phyloP scores from a whole-genome alignment of 2,329 filamentous ascomycete genomes.

The Ceratocystis colombiana region DNA sequence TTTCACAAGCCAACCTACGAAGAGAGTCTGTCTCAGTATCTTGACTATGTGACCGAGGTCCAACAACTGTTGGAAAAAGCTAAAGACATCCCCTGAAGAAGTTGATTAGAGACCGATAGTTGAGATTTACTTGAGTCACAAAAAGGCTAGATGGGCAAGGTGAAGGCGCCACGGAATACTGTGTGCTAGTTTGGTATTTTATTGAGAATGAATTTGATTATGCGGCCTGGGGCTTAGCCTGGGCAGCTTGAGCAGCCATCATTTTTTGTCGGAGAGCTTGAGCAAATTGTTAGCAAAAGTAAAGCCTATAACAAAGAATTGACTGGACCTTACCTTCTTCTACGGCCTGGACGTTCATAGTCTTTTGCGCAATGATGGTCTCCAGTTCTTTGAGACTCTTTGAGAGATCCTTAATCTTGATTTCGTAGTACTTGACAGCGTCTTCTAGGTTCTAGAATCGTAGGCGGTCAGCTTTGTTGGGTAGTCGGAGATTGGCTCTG shows the following conservation, averaged over 20 bases:
- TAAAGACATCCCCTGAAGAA: neutral
- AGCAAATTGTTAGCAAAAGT: constrained; percentile 19
- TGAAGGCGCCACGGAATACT: neutral
- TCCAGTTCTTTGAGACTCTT: constrained; percentile 49
- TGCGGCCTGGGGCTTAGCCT: constrained; percentile 11
- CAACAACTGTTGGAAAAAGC: constrained; percentile 4
- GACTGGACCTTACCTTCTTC: constrained; percentile 59
- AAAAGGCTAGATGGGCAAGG: neutral
- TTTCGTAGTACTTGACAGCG: constrained; percentile 47
- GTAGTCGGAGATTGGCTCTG: neutral
- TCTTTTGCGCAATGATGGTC: constrained; percentile 57
- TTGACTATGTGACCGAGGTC: neutral
- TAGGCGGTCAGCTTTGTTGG: neutral
- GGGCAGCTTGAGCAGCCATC: constrained; percentile 28
- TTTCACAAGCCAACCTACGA: constrained; percentile 6
- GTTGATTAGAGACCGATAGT: neutral
- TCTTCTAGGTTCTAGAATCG: constrained; percentile 41
- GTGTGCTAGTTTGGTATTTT: constrained; percentile 5
- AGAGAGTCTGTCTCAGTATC: constrained; percentile 7
- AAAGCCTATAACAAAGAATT: neutral
- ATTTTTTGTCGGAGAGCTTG: constrained; percentile 36
- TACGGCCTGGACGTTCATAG: constrained; percentile 70
- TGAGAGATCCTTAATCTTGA: constrained; percentile 44
- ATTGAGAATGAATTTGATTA: constrained; percentile 1
- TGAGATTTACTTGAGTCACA: neutral